Percentiles rank a stretch among this genome's conserved stretches.
These are phyloP conservation scores for Coemansia sp. DNA, from an alignment of 192 early-diverging fungal species.

Conservation along the genomic window DNA sequence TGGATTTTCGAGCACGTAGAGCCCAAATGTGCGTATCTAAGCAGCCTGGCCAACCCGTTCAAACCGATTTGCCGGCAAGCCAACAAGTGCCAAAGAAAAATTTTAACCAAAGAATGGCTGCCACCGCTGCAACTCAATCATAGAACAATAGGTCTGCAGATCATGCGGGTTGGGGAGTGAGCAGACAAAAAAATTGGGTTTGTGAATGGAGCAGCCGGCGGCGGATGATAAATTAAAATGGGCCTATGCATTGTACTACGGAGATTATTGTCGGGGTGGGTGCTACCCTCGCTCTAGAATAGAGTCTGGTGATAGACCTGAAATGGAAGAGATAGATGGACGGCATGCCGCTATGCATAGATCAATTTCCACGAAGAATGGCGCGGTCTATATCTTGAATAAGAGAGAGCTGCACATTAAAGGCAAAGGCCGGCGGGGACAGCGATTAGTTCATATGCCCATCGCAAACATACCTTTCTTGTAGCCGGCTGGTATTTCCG, in stretches of 20 bases:
- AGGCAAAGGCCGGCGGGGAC: background rate
- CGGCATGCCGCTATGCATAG: background rate
- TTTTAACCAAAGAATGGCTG: background rate
- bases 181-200: background rate
- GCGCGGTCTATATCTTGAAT: background rate
- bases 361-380: background rate
- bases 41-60: background rate
- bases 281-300: background rate
- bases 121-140: background rate
- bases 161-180: background rate
- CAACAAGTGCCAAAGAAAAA: background rate
- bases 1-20: background rate
- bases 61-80: background rate
- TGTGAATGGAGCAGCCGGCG: background rate
- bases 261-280: background rate
- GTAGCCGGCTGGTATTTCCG: background rate
- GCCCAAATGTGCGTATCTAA: background rate
- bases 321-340: slow-evolving; percentile 1
- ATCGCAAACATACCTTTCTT: background rate
- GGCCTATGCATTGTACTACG: background rate
- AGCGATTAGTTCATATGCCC: background rate
- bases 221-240: background rate
- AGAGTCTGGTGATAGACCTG: background rate
- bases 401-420: background rate
- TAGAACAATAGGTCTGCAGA: background rate